Evolutionary conservation across 2,329 filamentous ascomycete species (phyloP).

Genomic region (Neopestalotiopsis sp.): DNA sequence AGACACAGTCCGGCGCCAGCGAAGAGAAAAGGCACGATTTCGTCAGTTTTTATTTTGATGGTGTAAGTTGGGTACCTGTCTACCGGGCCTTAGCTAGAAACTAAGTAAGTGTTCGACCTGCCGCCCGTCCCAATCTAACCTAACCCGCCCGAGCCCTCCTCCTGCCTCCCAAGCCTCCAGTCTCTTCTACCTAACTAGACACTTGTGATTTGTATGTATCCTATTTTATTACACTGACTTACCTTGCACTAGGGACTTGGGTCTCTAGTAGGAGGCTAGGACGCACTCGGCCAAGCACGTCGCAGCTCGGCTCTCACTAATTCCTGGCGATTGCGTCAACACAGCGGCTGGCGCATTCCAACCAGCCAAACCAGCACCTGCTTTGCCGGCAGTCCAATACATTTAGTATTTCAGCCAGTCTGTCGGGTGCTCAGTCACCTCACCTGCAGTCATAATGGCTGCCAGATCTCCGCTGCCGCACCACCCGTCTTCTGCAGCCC

Average conservation of each 20-base stretch:
- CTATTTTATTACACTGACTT: no score
- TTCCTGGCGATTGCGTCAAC: constrained; percentile 18
- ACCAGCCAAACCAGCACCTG: no score
- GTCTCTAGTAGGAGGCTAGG: background rate
- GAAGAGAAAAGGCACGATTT: background rate
- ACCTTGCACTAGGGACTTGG: background rate
- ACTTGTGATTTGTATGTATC: no score
- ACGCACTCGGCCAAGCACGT: constrained; percentile 5
- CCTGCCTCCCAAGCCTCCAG: no score
- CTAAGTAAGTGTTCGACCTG: background rate
- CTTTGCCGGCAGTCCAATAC: no score
- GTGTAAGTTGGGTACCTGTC: background rate
- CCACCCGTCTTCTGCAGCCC: background rate
- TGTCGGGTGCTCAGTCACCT: background rate
- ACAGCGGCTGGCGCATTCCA: constrained; percentile 16
- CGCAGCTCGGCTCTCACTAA: constrained; percentile 7
- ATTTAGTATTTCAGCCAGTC: background rate
- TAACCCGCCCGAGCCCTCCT: background rate
- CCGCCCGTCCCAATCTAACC: background rate
- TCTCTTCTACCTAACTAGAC: no score
- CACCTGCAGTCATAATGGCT: constrained; percentile 13
- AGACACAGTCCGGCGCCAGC: background rate
- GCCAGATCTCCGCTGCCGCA: constrained; percentile 17
- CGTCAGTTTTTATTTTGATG: background rate
- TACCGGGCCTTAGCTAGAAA: background rate